phyloP scores from a whole-genome alignment of 2,329 filamentous ascomycete genomes.

The Penicillium sp. region DNA sequence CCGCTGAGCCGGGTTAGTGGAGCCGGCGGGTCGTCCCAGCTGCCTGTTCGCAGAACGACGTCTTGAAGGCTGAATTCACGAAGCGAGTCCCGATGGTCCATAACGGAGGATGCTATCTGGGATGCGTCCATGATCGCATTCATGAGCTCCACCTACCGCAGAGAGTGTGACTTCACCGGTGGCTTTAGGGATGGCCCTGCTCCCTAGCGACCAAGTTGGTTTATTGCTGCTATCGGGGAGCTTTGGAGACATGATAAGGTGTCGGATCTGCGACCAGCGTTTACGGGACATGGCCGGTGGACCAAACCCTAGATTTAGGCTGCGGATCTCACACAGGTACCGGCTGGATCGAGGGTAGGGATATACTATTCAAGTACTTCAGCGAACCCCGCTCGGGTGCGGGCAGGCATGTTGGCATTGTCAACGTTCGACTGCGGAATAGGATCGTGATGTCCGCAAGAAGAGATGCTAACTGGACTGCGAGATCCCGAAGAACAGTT shows the following conservation, averaged over 20 bases:
- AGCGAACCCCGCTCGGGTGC: slow-evolving; percentile 51
- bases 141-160: slow-evolving; percentile 67
- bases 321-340: slow-evolving; percentile 75
- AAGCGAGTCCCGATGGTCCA: slow-evolving; percentile 64
- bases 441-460: slow-evolving; percentile 47
- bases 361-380: slow-evolving; percentile 64
- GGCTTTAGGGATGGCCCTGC: slow-evolving; percentile 45
- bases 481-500: slow-evolving; percentile 37
- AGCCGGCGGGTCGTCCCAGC: slow-evolving; percentile 79
- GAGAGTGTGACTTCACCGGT: slow-evolving; percentile 64
- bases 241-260: slow-evolving; percentile 57
- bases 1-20: slow-evolving; percentile 55
- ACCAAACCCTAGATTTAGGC: slow-evolving; percentile 70
- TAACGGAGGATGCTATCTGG: slow-evolving; percentile 69
- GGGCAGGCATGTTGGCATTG: too few species aligned
- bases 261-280: slow-evolving; percentile 74
- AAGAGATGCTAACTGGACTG: slow-evolving; percentile 35
- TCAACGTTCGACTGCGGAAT: slow-evolving; percentile 50
- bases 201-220: neutral
- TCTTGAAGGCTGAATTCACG: slow-evolving; percentile 79
- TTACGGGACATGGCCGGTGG: slow-evolving; percentile 68
- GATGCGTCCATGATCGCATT: slow-evolving; percentile 70
- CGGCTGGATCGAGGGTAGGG: slow-evolving; percentile 71
- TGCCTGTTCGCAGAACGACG: slow-evolving; percentile 62
- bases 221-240: neutral